Evolutionary conservation across 345 rosid species (phyloP), one percentile per base, ranked within the genome.

Genomic region (Eucalyptus viminalis): DNA sequence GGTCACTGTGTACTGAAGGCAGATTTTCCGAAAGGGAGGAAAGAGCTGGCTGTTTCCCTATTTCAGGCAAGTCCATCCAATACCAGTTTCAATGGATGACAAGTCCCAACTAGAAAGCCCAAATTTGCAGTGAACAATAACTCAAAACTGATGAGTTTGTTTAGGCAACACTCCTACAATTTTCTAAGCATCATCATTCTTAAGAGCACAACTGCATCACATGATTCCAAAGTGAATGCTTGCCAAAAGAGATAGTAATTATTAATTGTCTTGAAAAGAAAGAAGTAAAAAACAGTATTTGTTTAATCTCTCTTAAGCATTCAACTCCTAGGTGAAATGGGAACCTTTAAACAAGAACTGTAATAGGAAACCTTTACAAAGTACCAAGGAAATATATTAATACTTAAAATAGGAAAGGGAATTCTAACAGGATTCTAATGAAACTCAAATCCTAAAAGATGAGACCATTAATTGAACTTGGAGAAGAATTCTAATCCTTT

Each of bases 1-100:
- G 99, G 99, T 86, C 98, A 98, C 89, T 98, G 99, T 92, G 99
- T 98, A 83, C 91, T 98, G 92, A 98, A 97, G 92, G 96, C 97
- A 62, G 97, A 98, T 87, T 98, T 97, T 90, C 93, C 97, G 3
- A 97, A 93, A 93, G 99, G 97, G 87, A 98, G 93, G 93, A 98
- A 96, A 94, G 99, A 98, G 95, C 95, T 98, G 89, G 97, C 98
- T 29, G 99, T 98, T 92, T 98, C 99, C 89, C 92, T 98, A 24
- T 97, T 98, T 93, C 99, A 98, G 99, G 99, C 95, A 86, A 88
- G 96, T 94, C 50, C 27, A 40, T 76, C 85, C 21, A 76, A 37
- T 76, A 3, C 85, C 85, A 76, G 85, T 40, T 76, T 86, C 88
- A 31, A 47, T 76, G 85, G 47, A 76, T 7, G 15, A 11, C 47